Conservation (phyloP, 75 land plant species). For the Cryptomeria japonica region DNA sequence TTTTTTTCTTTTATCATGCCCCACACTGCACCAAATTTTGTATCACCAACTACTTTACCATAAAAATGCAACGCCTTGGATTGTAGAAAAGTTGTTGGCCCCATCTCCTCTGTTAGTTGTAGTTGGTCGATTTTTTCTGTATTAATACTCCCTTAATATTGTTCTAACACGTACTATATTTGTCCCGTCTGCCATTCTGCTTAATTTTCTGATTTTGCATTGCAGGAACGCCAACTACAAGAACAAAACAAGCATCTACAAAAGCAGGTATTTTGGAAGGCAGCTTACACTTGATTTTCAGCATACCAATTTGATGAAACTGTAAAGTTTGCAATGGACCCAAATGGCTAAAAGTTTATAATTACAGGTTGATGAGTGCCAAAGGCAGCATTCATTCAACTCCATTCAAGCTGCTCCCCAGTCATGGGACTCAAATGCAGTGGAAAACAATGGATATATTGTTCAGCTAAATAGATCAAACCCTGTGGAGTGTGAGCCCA, state of each 20-base stretch:
- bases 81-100: too few species aligned
- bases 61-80: too few species aligned
- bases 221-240: not conserved
- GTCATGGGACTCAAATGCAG: conserved; percentile 5
- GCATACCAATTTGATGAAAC: not conserved
- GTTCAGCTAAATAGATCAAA: conserved; percentile 2
- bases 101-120: too few species aligned
- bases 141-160: too few species aligned
- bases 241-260: not conserved
- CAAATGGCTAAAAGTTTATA: not conserved
- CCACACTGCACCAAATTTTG: too few species aligned
- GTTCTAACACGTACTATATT: too few species aligned
- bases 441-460: not conserved
- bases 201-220: not conserved
- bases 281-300: not conserved
- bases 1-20: too few species aligned
- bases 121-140: too few species aligned
- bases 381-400: not conserved
- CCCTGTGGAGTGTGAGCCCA: not conserved
- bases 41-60: too few species aligned
- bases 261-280: not conserved
- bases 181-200: not conserved
- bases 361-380: not conserved
- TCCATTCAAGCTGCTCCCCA: not conserved
- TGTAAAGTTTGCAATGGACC: not conserved